phyloP scores from a whole-genome alignment of 331 rosid species.

The Quercus phellos region DNA sequence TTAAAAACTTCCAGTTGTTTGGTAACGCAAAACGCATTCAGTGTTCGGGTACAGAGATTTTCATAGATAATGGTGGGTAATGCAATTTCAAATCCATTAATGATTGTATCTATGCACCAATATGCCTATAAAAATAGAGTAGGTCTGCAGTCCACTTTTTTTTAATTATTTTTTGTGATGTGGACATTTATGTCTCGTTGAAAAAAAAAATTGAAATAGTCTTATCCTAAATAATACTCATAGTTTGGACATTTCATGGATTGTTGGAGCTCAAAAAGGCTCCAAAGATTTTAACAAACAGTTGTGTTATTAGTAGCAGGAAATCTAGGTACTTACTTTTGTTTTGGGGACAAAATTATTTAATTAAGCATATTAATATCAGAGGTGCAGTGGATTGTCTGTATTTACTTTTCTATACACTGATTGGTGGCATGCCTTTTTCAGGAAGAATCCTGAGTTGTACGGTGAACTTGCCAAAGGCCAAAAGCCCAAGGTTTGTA shows the following conservation, averaged over 20 bases:
- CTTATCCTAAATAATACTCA: not conserved
- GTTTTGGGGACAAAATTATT: not conserved
- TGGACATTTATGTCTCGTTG: not conserved
- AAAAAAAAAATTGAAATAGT: not conserved
- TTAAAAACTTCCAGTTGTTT: not conserved
- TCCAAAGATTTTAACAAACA: not conserved
- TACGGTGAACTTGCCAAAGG: conserved; percentile 70
- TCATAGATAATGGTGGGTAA: not conserved
- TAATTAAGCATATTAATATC: not conserved
- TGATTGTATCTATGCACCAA: too few relatives aligned
- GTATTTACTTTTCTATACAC: not conserved
- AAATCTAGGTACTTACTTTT: not conserved
- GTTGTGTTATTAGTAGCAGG: not conserved
- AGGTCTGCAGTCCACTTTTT: not conserved
- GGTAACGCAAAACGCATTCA: not conserved
- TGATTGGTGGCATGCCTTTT: not conserved
- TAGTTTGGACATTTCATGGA: not conserved
- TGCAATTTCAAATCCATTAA: not conserved
- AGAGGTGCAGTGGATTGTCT: too few relatives aligned
- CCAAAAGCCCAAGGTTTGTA: conserved; percentile 84
- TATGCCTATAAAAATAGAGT: too few relatives aligned
- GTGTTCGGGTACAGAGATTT: not conserved
- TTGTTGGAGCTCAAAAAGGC: not conserved
- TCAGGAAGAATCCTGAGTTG: conserved; percentile 66
- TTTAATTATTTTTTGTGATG: not conserved